These are phyloP conservation scores for Gossypium anomalum DNA, from an alignment of 345 rosid genomes.

Conservation along the genomic window DNA sequence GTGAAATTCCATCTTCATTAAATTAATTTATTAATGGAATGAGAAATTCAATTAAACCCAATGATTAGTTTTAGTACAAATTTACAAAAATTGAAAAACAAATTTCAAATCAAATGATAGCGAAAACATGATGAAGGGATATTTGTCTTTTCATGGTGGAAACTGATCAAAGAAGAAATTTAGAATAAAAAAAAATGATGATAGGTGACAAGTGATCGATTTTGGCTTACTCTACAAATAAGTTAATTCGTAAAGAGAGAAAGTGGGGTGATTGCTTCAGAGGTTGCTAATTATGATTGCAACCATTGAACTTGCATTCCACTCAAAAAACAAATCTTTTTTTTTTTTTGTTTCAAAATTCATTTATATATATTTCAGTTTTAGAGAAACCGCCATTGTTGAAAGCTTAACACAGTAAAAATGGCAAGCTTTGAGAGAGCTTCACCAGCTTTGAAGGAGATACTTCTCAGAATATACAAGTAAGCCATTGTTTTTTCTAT, in stretches of 20 bases:
- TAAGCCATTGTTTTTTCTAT: slow-evolving; percentile 14
- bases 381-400: not conserved
- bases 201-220: slow-evolving; percentile 20
- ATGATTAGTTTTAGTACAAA: not conserved
- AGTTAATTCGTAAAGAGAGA: not conserved
- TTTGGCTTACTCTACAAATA: slow-evolving; percentile 25
- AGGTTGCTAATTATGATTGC: slow-evolving; percentile 16
- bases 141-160: not conserved
- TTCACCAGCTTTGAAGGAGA: slow-evolving; percentile 50
- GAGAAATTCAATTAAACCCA: not conserved
- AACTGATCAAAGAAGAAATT: not conserved
- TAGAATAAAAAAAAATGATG: not conserved
- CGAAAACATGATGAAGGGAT: not conserved
- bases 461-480: slow-evolving; percentile 40
- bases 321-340: slow-evolving; percentile 9
- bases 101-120: not conserved
- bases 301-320: slow-evolving; percentile 3
- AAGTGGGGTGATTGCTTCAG: slow-evolving; percentile 22
- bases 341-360: not conserved
- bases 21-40: not conserved
- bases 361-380: not conserved
- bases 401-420: not conserved
- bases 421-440: slow-evolving; percentile 51
- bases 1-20: not conserved
- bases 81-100: not conserved